These are phyloP conservation scores for Lactarius akahatsu DNA, from an alignment of 768 basidiomycete species.

Conservation along the genomic window DNA sequence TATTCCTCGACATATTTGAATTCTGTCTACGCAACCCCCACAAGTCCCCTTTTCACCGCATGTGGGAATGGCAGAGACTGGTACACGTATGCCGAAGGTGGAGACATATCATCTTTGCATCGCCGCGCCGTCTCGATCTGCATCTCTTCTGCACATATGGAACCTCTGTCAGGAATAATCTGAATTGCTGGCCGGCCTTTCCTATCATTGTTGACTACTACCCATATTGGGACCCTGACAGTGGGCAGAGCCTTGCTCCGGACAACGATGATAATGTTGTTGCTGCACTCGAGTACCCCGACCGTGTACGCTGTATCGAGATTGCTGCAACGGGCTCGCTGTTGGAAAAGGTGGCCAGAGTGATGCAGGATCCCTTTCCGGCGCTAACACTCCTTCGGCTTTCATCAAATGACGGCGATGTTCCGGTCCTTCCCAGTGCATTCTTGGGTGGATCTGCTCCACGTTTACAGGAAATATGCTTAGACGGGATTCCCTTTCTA, in stretches of 20 bases:
- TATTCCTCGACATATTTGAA: background rate
- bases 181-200: background rate
- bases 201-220: background rate
- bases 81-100: background rate
- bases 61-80: background rate
- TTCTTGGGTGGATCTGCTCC: background rate
- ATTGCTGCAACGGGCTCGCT: background rate
- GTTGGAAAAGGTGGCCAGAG: background rate
- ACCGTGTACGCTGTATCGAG: background rate
- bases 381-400: background rate
- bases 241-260: background rate
- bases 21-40: background rate
- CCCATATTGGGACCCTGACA: background rate
- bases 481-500: background rate
- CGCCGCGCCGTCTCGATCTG: background rate
- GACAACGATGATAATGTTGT: background rate
- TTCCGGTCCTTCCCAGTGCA: background rate
- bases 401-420: background rate
- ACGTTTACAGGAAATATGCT: background rate
- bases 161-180: background rate
- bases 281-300: background rate
- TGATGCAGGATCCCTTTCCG: background rate
- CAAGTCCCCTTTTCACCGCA: background rate
- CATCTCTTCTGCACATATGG: background rate
- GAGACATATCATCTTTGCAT: background rate